These are phyloP conservation scores for Sphagnum tenellum DNA, from an alignment of 225 moss, liverwort and hornwort species.

Conservation along the genomic window DNA sequence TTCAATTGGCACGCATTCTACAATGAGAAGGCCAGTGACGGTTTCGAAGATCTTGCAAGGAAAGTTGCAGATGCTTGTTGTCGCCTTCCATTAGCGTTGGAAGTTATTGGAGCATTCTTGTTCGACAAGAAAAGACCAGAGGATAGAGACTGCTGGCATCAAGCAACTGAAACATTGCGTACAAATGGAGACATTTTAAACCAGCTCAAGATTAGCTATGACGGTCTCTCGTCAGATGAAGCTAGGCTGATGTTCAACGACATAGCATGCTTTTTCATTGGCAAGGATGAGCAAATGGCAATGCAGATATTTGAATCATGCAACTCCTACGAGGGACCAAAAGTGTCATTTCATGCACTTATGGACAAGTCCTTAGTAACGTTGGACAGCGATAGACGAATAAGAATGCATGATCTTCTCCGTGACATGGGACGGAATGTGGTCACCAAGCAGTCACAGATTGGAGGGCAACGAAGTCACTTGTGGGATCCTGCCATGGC, in stretches of 20 bases:
- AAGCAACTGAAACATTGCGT: slow-evolving; percentile 4
- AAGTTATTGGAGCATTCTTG: background rate
- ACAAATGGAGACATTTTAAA: slow-evolving; percentile 8
- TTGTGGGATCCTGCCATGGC: too few relatives aligned
- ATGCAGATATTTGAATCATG: background rate
- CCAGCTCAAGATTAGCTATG: slow-evolving; percentile 8
- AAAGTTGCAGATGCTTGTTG: slow-evolving; percentile 7
- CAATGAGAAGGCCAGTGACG: background rate
- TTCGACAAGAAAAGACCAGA: background rate
- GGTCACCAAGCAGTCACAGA: too few relatives aligned
- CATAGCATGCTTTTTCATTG: slow-evolving; percentile 10
- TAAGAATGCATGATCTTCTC: too few relatives aligned
- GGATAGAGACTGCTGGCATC: background rate
- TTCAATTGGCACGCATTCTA: slow-evolving; percentile 14
- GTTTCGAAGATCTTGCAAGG: slow-evolving; percentile 5
- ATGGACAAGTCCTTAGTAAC: too few relatives aligned
- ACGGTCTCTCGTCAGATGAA: background rate
- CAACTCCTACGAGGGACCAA: too few relatives aligned
- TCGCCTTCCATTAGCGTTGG: background rate
- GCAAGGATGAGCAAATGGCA: slow-evolving; percentile 4
- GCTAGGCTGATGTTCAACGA: slow-evolving; percentile 9
- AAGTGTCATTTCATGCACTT: too few relatives aligned
- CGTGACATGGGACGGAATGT: too few relatives aligned
- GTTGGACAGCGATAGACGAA: too few relatives aligned
- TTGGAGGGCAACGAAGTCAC: too few relatives aligned